Conservation (phyloP, 179 eudicot species). For the Beta macrorhiza region DNA sequence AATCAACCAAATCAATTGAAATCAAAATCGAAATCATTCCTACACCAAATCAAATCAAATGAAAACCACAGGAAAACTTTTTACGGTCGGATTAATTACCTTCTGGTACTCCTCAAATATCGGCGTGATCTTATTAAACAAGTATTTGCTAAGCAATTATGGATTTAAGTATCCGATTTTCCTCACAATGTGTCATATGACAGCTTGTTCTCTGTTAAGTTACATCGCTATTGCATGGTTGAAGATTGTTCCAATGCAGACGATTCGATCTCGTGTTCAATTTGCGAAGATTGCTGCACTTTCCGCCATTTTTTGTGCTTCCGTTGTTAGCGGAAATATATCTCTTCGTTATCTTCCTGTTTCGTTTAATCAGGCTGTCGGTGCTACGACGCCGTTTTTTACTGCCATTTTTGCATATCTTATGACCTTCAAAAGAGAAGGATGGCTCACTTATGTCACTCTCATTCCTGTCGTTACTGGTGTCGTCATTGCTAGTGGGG, state of each 20-base stretch:
- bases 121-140: constrained; percentile 41
- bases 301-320: constrained; percentile 39
- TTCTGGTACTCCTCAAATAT: constrained; percentile 51
- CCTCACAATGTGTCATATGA: constrained; percentile 54
- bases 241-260: constrained; percentile 42
- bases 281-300: constrained; percentile 38
- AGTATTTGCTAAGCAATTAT: constrained; percentile 41
- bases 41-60: constrained; percentile 1
- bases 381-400: constrained; percentile 51
- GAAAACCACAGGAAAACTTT: constrained; percentile 39
- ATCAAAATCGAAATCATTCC: not conserved
- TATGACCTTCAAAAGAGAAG: constrained; percentile 44
- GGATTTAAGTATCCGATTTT: constrained; percentile 51
- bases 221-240: constrained; percentile 42
- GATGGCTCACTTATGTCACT: constrained; percentile 39
- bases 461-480: constrained; percentile 51
- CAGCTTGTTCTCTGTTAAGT: constrained; percentile 45
- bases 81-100: constrained; percentile 37
- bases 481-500: constrained; percentile 50
- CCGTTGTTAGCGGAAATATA: constrained; percentile 45
- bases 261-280: constrained; percentile 40
- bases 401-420: constrained; percentile 46
- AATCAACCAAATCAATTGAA: not conserved
- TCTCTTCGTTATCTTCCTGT: constrained; percentile 45
- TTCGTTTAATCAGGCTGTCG: constrained; percentile 50